These are phyloP conservation scores for Agaricus blazei DNA, from an alignment of 768 basidiomycete genomes.

Conservation along the genomic window DNA sequence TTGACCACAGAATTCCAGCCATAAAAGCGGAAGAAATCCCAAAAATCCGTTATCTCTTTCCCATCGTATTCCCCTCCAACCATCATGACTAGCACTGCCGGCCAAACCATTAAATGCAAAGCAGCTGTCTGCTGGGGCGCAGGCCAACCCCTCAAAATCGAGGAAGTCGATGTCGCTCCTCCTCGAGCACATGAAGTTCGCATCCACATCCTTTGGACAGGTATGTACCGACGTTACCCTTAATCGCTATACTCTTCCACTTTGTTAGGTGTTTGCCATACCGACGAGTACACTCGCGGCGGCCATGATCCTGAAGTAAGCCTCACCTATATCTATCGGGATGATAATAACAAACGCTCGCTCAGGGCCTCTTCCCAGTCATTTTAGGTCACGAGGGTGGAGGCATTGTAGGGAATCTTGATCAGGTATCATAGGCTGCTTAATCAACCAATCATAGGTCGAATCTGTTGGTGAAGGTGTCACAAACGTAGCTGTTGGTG, in stretches of 20 bases:
- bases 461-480: conserved; percentile 98
- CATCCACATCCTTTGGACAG: conserved; percentile 89
- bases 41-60: conserved; percentile 13
- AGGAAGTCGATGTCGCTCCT: conserved; percentile 92
- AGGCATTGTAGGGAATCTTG: conserved; percentile 59
- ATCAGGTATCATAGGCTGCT: neutral
- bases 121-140: conserved; percentile 97
- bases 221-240: conserved; percentile 31
- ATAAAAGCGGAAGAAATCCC: conserved; percentile 5
- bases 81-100: conserved; percentile 69
- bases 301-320: conserved; percentile 91
- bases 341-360: conserved; percentile 1
- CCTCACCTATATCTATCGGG: neutral
- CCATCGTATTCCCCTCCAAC: conserved; percentile 16
- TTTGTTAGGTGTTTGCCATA: conserved; percentile 83
- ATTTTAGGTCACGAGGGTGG: conserved; percentile 96
- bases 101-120: conserved; percentile 81
- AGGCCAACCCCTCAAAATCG: conserved; percentile 78
- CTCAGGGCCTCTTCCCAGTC: conserved; percentile 81
- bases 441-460: conserved; percentile 46
- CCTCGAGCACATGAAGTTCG: conserved; percentile 89
- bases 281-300: conserved; percentile 95
- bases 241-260: neutral
- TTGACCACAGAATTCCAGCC: neutral
- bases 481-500: conserved; percentile 69